Conservation (phyloP, 1,284 basidiomycete genomes). For the Melampsora occidentalis region DNA sequence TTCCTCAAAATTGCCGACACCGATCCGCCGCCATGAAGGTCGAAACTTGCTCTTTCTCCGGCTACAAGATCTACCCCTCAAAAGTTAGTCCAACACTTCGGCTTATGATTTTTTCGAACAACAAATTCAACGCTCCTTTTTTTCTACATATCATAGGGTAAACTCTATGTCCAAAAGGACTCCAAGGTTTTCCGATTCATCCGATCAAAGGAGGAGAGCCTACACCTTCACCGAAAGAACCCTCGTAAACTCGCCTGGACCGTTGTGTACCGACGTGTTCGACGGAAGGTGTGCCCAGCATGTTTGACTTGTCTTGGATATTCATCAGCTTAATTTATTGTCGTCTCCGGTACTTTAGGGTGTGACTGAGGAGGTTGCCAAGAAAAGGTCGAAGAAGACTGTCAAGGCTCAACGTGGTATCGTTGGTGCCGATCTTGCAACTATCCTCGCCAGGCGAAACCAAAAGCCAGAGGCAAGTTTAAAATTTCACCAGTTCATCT, state of each 20-base stretch:
- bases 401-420: slow-evolving; percentile 74
- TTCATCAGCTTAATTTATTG: neutral
- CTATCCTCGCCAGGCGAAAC: slow-evolving; percentile 86
- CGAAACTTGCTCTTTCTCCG: slow-evolving; percentile 66
- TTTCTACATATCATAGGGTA: slow-evolving; percentile 56
- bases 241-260: slow-evolving; percentile 42
- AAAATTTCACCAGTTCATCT: neutral
- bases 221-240: slow-evolving; percentile 43
- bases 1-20: too few species aligned
- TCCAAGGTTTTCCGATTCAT: slow-evolving; percentile 69
- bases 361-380: slow-evolving; percentile 40
- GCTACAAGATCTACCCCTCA: slow-evolving; percentile 91
- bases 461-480: slow-evolving; percentile 37
- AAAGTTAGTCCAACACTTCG: slow-evolving; percentile 59
- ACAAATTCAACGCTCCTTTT: neutral
- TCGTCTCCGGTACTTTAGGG: slow-evolving; percentile 20
- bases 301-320: neutral
- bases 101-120: too few species aligned
- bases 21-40: slow-evolving; percentile 24
- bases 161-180: slow-evolving; percentile 91
- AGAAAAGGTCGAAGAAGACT: slow-evolving; percentile 40
- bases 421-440: slow-evolving; percentile 87
- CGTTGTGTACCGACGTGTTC: slow-evolving; percentile 36
- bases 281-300: slow-evolving; percentile 14
- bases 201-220: slow-evolving; percentile 37